phyloP scores from a whole-genome alignment of 2,329 filamentous ascomycete species.

The Erysiphe neolycopersici region DNA sequence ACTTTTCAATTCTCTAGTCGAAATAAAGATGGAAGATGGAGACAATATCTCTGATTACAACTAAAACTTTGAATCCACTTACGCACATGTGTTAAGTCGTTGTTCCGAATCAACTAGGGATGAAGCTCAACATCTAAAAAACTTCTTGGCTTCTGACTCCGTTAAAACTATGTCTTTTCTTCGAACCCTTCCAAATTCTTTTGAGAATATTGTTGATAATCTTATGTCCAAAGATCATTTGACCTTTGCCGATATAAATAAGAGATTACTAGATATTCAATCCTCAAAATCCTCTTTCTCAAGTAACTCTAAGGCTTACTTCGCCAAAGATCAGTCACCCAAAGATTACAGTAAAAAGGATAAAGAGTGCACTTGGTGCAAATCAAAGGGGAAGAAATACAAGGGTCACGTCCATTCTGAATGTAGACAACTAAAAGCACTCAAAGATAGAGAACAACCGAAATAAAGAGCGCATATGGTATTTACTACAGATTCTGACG shows the following conservation, averaged over 20 bases:
- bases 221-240: slow-evolving; percentile 1
- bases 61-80: background rate
- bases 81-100: background rate
- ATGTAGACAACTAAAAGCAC: background rate
- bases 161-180: slow-evolving; percentile 1
- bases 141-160: background rate
- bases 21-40: background rate
- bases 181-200: background rate
- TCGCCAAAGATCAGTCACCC: background rate
- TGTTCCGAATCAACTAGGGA: background rate
- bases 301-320: background rate
- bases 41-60: background rate
- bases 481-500: background rate
- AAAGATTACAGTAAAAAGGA: background rate
- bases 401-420: slow-evolving; percentile 1
- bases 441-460: background rate
- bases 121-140: background rate
- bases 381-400: background rate
- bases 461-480: background rate
- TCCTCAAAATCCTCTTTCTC: background rate
- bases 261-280: background rate
- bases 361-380: background rate
- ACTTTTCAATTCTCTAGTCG: background rate
- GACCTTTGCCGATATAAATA: background rate
- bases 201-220: background rate